These are phyloP conservation scores for Salicornia ramosissima DNA, from an alignment of 148 eudicot genomes.

Conservation along the genomic window DNA sequence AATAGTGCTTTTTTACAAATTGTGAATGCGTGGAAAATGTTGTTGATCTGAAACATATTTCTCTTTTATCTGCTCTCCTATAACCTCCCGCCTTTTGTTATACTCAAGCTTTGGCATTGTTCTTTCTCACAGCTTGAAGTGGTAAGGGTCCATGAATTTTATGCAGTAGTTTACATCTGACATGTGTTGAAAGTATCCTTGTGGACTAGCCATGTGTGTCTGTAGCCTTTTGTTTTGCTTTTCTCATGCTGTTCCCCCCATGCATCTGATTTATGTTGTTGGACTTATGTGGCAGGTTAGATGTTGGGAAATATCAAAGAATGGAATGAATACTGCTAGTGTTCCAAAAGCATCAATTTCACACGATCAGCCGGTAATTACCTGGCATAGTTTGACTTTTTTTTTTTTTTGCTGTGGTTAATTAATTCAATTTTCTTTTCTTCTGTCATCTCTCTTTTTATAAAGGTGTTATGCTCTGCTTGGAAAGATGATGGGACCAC, in stretches of 20 bases:
- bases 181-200: neutral
- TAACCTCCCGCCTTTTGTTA: neutral
- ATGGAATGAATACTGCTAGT: constrained; percentile 48
- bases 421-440: neutral
- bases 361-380: constrained; percentile 81
- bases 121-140: neutral
- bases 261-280: neutral
- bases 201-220: neutral
- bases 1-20: too few relatives aligned
- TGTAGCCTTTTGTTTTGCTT: neutral
- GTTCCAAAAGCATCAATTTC: constrained; percentile 72
- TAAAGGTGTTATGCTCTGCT: constrained; percentile 75
- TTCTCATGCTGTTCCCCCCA: neutral
- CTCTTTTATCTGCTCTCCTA: neutral
- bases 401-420: neutral
- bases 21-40: too few relatives aligned
- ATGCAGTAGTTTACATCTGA: neutral
- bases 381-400: neutral
- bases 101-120: neutral
- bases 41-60: too few relatives aligned
- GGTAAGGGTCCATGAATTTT: neutral
- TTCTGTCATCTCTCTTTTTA: neutral
- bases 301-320: constrained; percentile 80
- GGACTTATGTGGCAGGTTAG: constrained; percentile 49
- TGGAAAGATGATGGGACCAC: constrained; percentile 98